Base-by-base conservation (phyloP, 306 rosid genomes). In the Dalbergia cultrata region DNA sequence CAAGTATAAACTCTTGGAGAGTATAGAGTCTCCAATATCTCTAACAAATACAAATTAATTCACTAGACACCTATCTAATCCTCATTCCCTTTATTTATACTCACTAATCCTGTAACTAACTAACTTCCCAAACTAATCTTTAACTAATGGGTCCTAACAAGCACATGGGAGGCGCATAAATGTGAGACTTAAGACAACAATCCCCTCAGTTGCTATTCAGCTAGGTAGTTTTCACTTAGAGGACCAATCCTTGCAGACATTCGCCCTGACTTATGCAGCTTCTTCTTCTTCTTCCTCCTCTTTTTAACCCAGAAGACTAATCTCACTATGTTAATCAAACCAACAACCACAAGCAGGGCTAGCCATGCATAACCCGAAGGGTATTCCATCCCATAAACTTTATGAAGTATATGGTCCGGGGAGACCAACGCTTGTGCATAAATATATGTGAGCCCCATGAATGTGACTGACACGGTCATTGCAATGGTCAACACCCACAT, bases 401-500 rank as follows among this genome's bases (percentile, higher is more conserved):
- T 3, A 9, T 17, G 1, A 13, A 7, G 2, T 60, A 44, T 14
- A 47, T 77, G 72, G 37, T 52, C 0, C 0, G 84, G 84, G 14
- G 56, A 61, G 13, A 67, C 67, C 80, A 85, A 67, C 4, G 11
- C 8, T 16, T 9, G 19, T 0, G 71, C 84, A 2, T 19, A 37
- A 6, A 75, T 0, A 31, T 31, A 74, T 0, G 85, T 44, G 2
- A n/a, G 16, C 0, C 50, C 76, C 80, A 77, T 33, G 58, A 10
- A 83, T 0, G 84, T 39, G 61, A 84, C 65, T 8, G 77, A 18
- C 0, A 61, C 6, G 8, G 57, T 68, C 86, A 84, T 56, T 3
- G 67, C 67, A 10, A 78, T 2, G 13, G 53, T 49, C 76, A 87
- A 33, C 7, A 78, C 8, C 84, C 78, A 58, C 66, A 78, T 78